These are phyloP conservation scores for Babesia bovis DNA, from an alignment of 169 alveolate species.

Conservation along the genomic window DNA sequence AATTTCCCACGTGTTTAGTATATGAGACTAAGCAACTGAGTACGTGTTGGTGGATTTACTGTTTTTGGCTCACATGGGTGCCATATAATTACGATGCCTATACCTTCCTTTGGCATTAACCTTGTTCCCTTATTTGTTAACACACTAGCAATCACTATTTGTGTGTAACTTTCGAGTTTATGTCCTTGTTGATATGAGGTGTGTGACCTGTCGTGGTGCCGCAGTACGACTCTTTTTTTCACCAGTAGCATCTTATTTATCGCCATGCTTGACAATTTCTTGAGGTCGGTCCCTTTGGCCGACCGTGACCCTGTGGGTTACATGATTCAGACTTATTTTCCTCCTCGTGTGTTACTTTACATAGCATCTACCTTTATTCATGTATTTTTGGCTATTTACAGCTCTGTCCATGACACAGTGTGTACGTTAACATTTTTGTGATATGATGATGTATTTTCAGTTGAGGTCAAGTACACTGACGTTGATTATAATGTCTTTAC, in stretches of 20 bases:
- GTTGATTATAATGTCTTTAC: conserved; percentile 95
- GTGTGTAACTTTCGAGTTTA: too few relatives aligned
- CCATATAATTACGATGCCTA: too few relatives aligned
- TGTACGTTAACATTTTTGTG: conserved; percentile 40
- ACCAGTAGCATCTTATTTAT: not conserved
- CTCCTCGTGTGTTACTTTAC: conserved; percentile 33
- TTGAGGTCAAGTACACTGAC: conserved; percentile 92
- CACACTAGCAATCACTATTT: too few relatives aligned
- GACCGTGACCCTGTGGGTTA: conserved; percentile 7
- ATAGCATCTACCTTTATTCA: conserved; percentile 19
- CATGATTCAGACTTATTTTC: not conserved
- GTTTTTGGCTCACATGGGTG: too few relatives aligned
- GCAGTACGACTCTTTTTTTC: not conserved
- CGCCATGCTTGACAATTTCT: not conserved
- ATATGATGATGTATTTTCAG: conserved; percentile 9
- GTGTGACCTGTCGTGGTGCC: too few relatives aligned
- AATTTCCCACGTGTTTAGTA: too few relatives aligned
- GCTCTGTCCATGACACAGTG: conserved; percentile 23
- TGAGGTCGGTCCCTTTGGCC: not conserved
- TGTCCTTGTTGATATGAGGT: too few relatives aligned
- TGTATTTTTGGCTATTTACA: conserved; percentile 21
- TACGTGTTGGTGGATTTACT: too few relatives aligned
- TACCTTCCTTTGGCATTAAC: too few relatives aligned
- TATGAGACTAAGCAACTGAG: too few relatives aligned
- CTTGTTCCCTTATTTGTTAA: too few relatives aligned